Conservation (phyloP, 2,329 filamentous ascomycete species). For the Elsinoe arachidis region DNA sequence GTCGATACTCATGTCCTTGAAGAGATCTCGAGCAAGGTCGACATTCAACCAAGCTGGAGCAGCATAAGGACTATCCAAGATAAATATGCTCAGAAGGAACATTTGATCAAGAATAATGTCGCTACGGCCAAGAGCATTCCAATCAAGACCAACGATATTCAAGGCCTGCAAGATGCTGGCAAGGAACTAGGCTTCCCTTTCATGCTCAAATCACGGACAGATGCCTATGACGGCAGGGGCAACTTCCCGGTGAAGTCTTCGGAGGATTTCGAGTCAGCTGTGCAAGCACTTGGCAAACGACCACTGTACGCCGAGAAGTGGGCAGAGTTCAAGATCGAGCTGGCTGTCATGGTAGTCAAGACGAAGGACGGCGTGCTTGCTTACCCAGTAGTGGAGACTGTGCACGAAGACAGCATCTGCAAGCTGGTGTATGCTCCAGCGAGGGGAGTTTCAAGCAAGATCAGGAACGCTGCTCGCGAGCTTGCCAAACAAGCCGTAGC, state of each 20-base stretch:
- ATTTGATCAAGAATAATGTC: conserved; percentile 59
- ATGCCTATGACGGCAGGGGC: conserved; percentile 84
- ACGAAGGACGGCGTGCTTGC: conserved; percentile 66
- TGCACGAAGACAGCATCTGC: conserved; percentile 93
- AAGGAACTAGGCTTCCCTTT: conserved; percentile 66
- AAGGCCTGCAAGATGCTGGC: conserved; percentile 56
- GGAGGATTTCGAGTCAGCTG: conserved; percentile 55
- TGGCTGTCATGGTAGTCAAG: conserved; percentile 91
- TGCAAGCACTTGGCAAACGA: conserved; percentile 58
- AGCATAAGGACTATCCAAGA: conserved; percentile 87
- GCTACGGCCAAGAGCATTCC: conserved; percentile 64
- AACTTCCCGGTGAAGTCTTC: conserved; percentile 57
- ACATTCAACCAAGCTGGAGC: conserved; percentile 70
- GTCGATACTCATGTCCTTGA: conserved; percentile 84
- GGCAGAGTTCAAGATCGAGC: conserved; percentile 74
- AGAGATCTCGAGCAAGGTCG: conserved; percentile 61
- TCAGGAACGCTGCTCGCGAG: conserved; percentile 59
- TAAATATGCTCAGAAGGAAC: conserved; percentile 83
- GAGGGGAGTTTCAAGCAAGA: conserved; percentile 53
- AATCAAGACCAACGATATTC: conserved; percentile 50
- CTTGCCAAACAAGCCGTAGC: conserved; percentile 72
- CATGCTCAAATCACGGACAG: conserved; percentile 86
- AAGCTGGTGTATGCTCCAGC: conserved; percentile 85
- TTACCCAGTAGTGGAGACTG: conserved; percentile 86
- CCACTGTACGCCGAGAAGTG: conserved; percentile 85